phyloP scores from a whole-genome alignment of 192 early-diverging fungal genomes.

The Coemansia sp. region DNA sequence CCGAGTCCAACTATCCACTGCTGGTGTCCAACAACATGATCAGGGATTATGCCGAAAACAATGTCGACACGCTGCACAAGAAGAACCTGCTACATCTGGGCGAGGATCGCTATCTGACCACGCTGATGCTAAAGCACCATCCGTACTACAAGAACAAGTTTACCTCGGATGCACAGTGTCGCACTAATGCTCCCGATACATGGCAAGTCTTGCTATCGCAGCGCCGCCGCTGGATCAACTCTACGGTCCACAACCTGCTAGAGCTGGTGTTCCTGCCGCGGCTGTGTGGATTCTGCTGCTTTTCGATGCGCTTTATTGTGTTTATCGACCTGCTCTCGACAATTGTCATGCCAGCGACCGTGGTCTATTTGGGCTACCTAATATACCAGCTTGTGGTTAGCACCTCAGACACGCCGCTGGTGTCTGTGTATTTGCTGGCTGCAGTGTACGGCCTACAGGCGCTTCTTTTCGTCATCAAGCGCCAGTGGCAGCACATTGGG shows the following conservation, averaged over 20 bases:
- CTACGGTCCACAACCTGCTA: conserved; percentile 97
- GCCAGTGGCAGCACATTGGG: conserved; percentile 32
- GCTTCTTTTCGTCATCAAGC: conserved; percentile 84
- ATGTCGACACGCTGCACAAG: conserved; percentile 52
- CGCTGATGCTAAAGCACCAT: conserved; percentile 97
- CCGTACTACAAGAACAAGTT: conserved; percentile 96
- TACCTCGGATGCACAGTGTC: conserved; percentile 92
- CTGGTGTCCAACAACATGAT: conserved; percentile 85
- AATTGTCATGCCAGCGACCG: conserved; percentile 89
- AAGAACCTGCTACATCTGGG: conserved; percentile 98
- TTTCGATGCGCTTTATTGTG: conserved; percentile 97
- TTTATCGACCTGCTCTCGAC: conserved; percentile 95
- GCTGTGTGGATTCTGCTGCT: conserved; percentile 97
- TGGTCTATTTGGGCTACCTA: conserved; percentile 88
- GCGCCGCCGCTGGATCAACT: conserved; percentile 99
- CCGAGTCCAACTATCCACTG: conserved; percentile 88
- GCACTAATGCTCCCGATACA: conserved; percentile 93
- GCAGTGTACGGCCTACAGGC: conserved; percentile 91
- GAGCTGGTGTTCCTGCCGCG: conserved; percentile 92
- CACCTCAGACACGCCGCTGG: conserved; percentile 67
- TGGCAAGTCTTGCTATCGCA: conserved; percentile 97
- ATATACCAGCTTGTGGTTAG: conserved; percentile 67
- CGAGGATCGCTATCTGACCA: conserved; percentile 98
- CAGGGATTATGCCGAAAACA: conserved; percentile 90
- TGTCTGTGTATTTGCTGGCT: conserved; percentile 83